Evolutionary conservation across 306 rosid species (phyloP).

Genomic region (Quercus alba): DNA sequence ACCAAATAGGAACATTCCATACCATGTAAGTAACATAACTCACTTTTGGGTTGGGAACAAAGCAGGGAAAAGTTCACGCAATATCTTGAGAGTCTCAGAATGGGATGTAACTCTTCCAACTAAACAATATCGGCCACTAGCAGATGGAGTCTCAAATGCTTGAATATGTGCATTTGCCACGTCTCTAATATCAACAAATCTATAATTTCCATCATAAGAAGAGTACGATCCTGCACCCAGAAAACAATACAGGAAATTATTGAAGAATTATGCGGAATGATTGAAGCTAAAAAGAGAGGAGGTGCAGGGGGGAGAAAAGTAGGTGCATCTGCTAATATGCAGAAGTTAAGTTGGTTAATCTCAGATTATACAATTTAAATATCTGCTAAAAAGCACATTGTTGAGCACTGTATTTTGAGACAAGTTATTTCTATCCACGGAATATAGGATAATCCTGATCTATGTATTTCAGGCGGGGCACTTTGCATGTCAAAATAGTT

Average conservation of each 20-base stretch:
- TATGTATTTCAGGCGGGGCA: too few species aligned
- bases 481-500: too few species aligned
- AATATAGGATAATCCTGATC: too few species aligned
- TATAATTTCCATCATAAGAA: slow-evolving; percentile 34
- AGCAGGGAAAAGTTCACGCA: slow-evolving; percentile 49
- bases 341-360: too few species aligned
- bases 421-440: too few species aligned
- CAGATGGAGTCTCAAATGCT: slow-evolving; percentile 77
- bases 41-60: slow-evolving; percentile 56
- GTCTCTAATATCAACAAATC: slow-evolving; percentile 76
- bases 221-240: slow-evolving; percentile 48
- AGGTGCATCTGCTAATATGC: too few species aligned
- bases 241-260: background rate
- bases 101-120: slow-evolving; percentile 46
- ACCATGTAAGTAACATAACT: slow-evolving; percentile 12
- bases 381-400: too few species aligned
- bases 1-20: background rate
- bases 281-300: too few species aligned
- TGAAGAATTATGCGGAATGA: too few species aligned
- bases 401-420: too few species aligned
- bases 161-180: slow-evolving; percentile 72
- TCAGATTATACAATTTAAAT: too few species aligned
- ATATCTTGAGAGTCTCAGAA: slow-evolving; percentile 46
- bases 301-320: too few species aligned
- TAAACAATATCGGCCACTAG: slow-evolving; percentile 67